Evolutionary conservation across 192 early-diverging fungal species (phyloP).

Genomic region (Diversispora eburnea): DNA sequence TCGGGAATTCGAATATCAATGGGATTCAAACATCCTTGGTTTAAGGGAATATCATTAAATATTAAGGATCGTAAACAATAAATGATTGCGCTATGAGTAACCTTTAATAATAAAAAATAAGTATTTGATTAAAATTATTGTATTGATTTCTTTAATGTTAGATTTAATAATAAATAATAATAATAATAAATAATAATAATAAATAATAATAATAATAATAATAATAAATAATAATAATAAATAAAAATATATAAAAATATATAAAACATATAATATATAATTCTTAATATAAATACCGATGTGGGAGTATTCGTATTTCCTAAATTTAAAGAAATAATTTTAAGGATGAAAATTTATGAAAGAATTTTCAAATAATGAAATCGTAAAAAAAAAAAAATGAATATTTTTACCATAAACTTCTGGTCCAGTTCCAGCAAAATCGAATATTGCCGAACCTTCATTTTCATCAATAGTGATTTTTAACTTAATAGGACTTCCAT

Average conservation of each 20-base stretch:
- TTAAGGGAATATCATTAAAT: conserved; percentile 87
- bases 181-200: too few relatives aligned
- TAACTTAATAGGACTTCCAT: conserved; percentile 79
- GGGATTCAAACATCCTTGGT: conserved; percentile 90
- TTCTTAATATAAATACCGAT: too few relatives aligned
- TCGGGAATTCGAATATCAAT: conserved; percentile 78
- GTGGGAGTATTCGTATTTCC: conserved; percentile 43
- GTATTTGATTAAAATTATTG: conserved; percentile 17
- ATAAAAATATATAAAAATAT: too few relatives aligned
- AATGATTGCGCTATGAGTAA: conserved; percentile 91
- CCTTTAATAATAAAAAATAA: conserved; percentile 31
- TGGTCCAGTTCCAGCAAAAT: conserved; percentile 87
- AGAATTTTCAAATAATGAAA: neutral
- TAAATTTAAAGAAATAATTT: neutral
- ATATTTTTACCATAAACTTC: conserved; percentile 87
- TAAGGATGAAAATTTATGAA: neutral
- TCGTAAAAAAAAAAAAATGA: neutral
- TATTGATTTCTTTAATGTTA: conserved; percentile 1
- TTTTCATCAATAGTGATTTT: conserved; percentile 65
- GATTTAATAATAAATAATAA: conserved; percentile 9
- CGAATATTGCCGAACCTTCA: conserved; percentile 81
- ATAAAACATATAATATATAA: too few relatives aligned
- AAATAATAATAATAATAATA: too few relatives aligned
- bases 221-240: too few relatives aligned
- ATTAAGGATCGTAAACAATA: conserved; percentile 93